Evolutionary conservation across 2,329 filamentous ascomycete species (phyloP).

Genomic region (Colletotrichum plurivorum): DNA sequence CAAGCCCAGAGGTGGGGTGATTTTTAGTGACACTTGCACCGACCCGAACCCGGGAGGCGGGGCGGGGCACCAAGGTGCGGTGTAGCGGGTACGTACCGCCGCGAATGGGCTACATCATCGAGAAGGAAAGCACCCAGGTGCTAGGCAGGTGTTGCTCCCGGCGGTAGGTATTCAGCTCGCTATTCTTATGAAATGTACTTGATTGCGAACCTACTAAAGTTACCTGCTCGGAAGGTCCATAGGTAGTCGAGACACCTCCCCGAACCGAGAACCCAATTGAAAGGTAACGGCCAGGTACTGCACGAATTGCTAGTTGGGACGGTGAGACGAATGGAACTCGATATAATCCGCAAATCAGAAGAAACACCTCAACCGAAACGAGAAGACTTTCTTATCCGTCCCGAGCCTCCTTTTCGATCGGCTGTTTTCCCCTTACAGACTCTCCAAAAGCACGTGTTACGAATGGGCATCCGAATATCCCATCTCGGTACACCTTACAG

Average conservation of each 20-base stretch:
- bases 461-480: not conserved
- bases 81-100: slow-evolving; percentile 15
- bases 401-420: not conserved
- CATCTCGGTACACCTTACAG: not conserved
- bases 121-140: not conserved
- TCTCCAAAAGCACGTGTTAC: slow-evolving; percentile 19
- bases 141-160: not conserved
- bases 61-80: slow-evolving; percentile 19
- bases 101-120: slow-evolving; percentile 6
- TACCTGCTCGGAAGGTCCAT: not conserved
- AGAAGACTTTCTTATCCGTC: not conserved
- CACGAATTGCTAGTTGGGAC: not conserved
- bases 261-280: slow-evolving; percentile 6
- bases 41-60: slow-evolving; percentile 23
- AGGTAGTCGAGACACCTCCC: slow-evolving; percentile 9
- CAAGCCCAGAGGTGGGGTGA: slow-evolving; percentile 16
- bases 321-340: not conserved
- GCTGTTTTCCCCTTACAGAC: not conserved
- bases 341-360: slow-evolving; percentile 21
- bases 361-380: slow-evolving; percentile 2
- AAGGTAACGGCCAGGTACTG: too few species aligned
- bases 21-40: not conserved
- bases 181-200: not conserved
- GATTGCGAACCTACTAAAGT: not conserved
- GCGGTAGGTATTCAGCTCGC: not conserved